These are phyloP conservation scores for Przewalskia tangutica DNA, from an alignment of 257 asterid genomes.

Conservation along the genomic window DNA sequence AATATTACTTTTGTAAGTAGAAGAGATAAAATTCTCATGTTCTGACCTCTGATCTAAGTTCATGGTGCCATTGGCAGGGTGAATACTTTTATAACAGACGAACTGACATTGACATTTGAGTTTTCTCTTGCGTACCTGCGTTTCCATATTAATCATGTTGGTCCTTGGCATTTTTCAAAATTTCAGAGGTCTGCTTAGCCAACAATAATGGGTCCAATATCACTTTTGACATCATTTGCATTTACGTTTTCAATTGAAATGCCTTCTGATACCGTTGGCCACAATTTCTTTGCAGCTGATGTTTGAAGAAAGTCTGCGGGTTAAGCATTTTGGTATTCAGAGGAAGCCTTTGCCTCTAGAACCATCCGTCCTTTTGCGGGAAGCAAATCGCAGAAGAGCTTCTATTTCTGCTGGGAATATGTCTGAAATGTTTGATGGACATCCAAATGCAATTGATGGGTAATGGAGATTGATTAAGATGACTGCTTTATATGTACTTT, in stretches of 20 bases:
- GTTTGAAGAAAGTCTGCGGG: conserved; percentile 72
- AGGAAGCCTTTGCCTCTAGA: conserved; percentile 95
- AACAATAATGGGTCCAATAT: background rate
- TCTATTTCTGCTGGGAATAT: conserved; percentile 95
- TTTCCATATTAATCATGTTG: background rate
- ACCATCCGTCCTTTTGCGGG: conserved; percentile 94
- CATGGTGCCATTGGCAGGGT: background rate
- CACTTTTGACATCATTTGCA: background rate
- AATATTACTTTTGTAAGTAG: background rate
- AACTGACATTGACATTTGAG: background rate
- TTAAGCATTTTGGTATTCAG: conserved; percentile 86
- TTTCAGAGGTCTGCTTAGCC: background rate
- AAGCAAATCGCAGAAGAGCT: conserved; percentile 98
- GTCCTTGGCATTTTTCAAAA: background rate
- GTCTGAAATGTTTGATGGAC: conserved; percentile 75
- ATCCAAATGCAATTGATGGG: conserved; percentile 55
- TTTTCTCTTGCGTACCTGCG: background rate
- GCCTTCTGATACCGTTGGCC: background rate
- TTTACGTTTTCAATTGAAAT: background rate
- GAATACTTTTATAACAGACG: background rate
- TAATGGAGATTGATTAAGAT: conserved; percentile 27
- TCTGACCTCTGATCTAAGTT: background rate
- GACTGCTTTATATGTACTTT: background rate
- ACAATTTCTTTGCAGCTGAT: conserved; percentile 44
- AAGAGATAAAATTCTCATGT: background rate